Conservation (phyloP, 305 asterid species). For the Fraxinus velutina region DNA sequence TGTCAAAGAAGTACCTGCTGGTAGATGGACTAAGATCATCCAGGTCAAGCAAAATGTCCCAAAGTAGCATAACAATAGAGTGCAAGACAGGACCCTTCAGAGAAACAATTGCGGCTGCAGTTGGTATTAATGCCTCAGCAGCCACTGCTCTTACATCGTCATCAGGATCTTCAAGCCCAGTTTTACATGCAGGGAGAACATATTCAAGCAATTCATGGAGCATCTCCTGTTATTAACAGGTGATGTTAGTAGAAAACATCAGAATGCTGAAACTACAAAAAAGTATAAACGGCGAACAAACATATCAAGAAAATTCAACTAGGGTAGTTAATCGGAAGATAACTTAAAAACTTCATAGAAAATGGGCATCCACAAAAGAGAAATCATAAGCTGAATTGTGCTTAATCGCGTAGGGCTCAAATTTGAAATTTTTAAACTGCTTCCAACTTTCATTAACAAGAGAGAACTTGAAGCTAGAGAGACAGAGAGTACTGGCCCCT, state of each 20-base stretch:
- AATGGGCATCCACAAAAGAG: neutral
- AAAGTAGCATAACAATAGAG: conserved; percentile 82
- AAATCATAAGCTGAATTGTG: neutral
- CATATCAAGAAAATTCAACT: neutral
- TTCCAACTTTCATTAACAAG: neutral
- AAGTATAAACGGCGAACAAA: conserved; percentile 9
- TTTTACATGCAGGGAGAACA: conserved; percentile 90
- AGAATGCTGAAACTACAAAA: conserved; percentile 17
- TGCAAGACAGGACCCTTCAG: conserved; percentile 70
- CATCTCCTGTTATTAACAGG: conserved; percentile 68
- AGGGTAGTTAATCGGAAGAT: conserved; percentile 3
- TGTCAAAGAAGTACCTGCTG: conserved; percentile 63
- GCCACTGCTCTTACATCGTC: conserved; percentile 99
- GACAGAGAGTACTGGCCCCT: neutral
- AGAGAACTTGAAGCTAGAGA: neutral
- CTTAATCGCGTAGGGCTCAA: neutral
- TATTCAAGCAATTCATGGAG: conserved; percentile 67
- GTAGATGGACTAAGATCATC: conserved; percentile 99
- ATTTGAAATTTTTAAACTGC: neutral
- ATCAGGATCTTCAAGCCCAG: conserved; percentile 98
- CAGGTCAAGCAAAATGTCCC: conserved; percentile 97
- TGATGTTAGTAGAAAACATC: conserved; percentile 21
- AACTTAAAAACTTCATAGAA: neutral
- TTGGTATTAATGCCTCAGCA: conserved; percentile 89
- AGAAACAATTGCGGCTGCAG: conserved; percentile 80